phyloP scores from a whole-genome alignment of 2,329 filamentous ascomycete species.

The Fusarium virguliforme region DNA sequence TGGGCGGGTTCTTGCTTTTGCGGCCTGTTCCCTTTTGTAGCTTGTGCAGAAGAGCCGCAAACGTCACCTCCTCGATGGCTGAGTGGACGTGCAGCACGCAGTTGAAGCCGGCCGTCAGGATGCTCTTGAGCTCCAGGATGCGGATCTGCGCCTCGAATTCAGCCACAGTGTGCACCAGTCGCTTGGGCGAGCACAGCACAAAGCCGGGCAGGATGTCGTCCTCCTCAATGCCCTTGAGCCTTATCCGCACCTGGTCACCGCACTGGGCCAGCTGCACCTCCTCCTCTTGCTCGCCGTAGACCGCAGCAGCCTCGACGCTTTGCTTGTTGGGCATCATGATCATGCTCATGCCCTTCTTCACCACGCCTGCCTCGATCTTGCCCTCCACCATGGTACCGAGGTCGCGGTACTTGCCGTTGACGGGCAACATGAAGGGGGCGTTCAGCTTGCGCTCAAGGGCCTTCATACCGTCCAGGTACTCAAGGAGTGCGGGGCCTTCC shows the following conservation, averaged over 20 bases:
- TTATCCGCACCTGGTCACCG: slow-evolving; percentile 94
- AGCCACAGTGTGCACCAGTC: slow-evolving; percentile 90
- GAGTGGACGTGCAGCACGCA: slow-evolving; percentile 98
- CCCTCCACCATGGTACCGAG: slow-evolving; percentile 98
- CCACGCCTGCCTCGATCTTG: slow-evolving; percentile 94
- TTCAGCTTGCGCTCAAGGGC: slow-evolving; percentile 96
- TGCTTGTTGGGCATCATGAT: slow-evolving; percentile 97
- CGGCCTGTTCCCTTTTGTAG: slow-evolving; percentile 94
- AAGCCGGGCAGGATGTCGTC: slow-evolving; percentile 97
- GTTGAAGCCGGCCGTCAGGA: slow-evolving; percentile 95
- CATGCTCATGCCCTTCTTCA: slow-evolving; percentile 89
- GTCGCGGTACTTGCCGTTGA: slow-evolving; percentile 96
- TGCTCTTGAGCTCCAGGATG: slow-evolving; percentile 94
- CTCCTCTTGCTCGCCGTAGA: slow-evolving; percentile 97
- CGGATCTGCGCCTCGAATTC: slow-evolving; percentile 97
- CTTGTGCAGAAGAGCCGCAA: slow-evolving; percentile 89
- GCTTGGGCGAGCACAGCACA: slow-evolving; percentile 94
- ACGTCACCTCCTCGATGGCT: slow-evolving; percentile 97
- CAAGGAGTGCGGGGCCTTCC: slow-evolving; percentile 89
- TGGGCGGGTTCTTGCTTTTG: slow-evolving; percentile 93
- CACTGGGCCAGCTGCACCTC: slow-evolving; percentile 87
- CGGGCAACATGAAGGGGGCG: slow-evolving; percentile 99
- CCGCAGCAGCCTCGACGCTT: slow-evolving; percentile 82
- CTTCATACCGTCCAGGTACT: slow-evolving; percentile 95
- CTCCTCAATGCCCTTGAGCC: slow-evolving; percentile 95